Conservation (phyloP, 2,329 filamentous ascomycete species). For the Aureobasidium lini region DNA sequence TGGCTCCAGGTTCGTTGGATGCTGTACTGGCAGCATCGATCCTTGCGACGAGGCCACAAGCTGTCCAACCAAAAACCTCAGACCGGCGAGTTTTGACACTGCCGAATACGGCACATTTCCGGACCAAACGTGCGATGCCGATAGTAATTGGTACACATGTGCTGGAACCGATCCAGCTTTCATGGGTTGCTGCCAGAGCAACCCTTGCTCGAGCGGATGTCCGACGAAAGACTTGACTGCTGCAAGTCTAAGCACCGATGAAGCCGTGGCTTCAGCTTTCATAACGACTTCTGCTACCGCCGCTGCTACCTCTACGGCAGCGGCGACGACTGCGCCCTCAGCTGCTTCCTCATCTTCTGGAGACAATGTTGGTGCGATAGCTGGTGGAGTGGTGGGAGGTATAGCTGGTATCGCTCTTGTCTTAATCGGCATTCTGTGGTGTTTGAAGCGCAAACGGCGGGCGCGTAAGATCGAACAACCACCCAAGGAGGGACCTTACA, state of each 20-base stretch:
- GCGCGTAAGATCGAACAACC: background rate
- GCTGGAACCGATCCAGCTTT: constrained; percentile 7
- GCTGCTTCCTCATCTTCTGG: background rate
- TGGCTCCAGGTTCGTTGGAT: constrained; percentile 12
- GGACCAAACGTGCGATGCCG: constrained; percentile 1
- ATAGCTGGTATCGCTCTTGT: background rate
- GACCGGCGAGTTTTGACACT: constrained; percentile 8
- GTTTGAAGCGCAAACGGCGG: background rate
- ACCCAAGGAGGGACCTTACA: background rate
- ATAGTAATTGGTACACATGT: constrained; percentile 10
- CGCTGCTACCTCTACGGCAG: background rate
- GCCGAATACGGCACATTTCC: constrained; percentile 8
- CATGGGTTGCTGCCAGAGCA: constrained; percentile 11
- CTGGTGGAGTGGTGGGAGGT: background rate
- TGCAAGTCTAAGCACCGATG: constrained; percentile 1
- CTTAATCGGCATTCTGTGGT: background rate
- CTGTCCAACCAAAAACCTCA: constrained; percentile 1
- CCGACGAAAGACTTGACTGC: background rate
- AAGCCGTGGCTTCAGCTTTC: background rate
- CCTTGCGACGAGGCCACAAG: constrained; percentile 8
- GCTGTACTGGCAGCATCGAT: constrained; percentile 2
- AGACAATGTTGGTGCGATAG: background rate
- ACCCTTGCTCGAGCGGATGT: constrained; percentile 11
- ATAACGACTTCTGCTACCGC: background rate
- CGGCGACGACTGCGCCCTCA: background rate